Conservation (phyloP, 2,329 filamentous ascomycete species). For the Thielaviopsis populi region DNA sequence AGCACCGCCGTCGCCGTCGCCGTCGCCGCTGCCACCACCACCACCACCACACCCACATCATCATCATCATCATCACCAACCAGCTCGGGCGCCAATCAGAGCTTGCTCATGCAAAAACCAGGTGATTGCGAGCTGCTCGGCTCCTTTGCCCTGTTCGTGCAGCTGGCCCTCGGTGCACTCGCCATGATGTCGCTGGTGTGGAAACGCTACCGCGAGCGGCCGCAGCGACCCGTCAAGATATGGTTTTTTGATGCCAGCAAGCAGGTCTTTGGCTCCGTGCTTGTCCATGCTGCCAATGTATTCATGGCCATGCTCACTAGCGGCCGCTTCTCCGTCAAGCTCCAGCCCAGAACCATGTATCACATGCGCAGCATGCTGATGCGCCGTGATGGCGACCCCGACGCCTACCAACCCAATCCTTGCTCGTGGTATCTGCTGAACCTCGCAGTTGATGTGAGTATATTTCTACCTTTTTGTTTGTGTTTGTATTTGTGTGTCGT, state of each 20-base stretch:
- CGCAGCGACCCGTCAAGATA: conserved; percentile 83
- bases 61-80: background rate
- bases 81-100: conserved; percentile 18
- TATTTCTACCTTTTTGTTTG: background rate
- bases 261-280: conserved; percentile 83
- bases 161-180: conserved; percentile 68
- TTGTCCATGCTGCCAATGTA: conserved; percentile 85
- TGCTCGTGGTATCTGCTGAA: conserved; percentile 96
- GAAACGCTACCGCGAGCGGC: conserved; percentile 84
- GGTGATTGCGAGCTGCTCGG: conserved; percentile 81
- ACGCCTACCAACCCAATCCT: conserved; percentile 63
- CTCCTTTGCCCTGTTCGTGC: conserved; percentile 79
- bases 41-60: conserved; percentile 19
- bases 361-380: conserved; percentile 25
- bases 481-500: background rate
- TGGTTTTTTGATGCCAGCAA: conserved; percentile 98
- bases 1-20: conserved; percentile 21
- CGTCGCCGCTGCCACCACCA: conserved; percentile 19
- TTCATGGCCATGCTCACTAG: conserved; percentile 94
- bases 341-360: conserved; percentile 32
- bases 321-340: conserved; percentile 58
- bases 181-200: conserved; percentile 77
- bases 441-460: conserved; percentile 80
- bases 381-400: conserved; percentile 31
- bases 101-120: conserved; percentile 19